A percentile compares a stretch with the other conserved stretches of the same genome.
These are phyloP conservation scores for Russula earlei DNA, from an alignment of 768 basidiomycete species.

Conservation along the genomic window DNA sequence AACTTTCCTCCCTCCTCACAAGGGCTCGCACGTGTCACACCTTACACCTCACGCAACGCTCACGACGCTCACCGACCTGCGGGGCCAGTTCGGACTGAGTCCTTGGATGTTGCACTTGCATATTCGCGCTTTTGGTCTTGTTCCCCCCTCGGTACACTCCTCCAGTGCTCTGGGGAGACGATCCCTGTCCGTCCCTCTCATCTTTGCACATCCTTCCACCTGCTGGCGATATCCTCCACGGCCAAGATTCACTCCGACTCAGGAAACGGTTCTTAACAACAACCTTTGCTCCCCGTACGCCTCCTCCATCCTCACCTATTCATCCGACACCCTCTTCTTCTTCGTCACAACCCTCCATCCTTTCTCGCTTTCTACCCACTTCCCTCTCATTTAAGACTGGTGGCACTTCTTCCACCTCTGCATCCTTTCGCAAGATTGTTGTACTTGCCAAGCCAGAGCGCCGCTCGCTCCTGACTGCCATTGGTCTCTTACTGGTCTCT, in stretches of 20 bases:
- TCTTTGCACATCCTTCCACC: not conserved
- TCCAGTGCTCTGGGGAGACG: not conserved
- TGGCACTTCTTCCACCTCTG: constrained; percentile 36
- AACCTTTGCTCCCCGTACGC: not conserved
- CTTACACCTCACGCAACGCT: too few species aligned
- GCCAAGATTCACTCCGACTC: not conserved
- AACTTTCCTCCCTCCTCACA: too few species aligned
- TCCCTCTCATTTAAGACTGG: not conserved
- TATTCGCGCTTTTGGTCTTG: not conserved
- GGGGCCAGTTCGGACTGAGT: too few species aligned
- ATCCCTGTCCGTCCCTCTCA: not conserved
- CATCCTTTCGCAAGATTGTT: constrained; percentile 67
- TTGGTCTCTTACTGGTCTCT: constrained; percentile 77
- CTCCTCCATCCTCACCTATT: not conserved
- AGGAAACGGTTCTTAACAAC: not conserved
- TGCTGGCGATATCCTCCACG: not conserved
- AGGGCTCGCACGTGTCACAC: too few species aligned
- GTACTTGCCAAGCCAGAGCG: constrained; percentile 76
- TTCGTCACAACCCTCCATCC: constrained; percentile 1
- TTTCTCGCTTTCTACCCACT: constrained; percentile 13
- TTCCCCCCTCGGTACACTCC: not conserved
- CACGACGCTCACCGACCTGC: too few species aligned
- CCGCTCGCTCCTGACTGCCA: constrained; percentile 63
- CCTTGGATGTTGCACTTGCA: not conserved
- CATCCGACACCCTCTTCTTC: not conserved